phyloP scores from a whole-genome alignment of 148 eudicot genomes.

The Chenopodium formosanum region DNA sequence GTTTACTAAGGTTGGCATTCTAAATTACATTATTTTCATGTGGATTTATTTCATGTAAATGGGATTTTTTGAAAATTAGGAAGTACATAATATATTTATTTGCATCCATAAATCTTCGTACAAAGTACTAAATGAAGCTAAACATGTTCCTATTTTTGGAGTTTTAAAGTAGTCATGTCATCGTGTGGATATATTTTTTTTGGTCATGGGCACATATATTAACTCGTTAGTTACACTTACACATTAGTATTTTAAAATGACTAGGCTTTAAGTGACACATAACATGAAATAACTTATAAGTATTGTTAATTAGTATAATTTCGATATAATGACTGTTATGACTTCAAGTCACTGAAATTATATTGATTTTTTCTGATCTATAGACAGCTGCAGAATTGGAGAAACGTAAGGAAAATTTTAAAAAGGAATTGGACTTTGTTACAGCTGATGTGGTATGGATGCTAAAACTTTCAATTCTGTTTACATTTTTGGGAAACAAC shows the following conservation, averaged over 20 bases:
- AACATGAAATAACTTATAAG: background rate
- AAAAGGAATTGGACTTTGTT: constrained; percentile 87
- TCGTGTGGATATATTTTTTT: no score
- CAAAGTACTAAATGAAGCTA: background rate
- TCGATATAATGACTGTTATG: background rate
- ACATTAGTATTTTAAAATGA: background rate
- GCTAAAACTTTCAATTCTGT: background rate
- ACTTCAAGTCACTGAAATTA: background rate
- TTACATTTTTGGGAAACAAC: background rate
- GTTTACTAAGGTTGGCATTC: constrained; percentile 69
- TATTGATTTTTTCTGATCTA: constrained; percentile 4
- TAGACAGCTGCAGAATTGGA: constrained; percentile 86
- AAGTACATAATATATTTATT: no score
- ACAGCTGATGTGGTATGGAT: constrained; percentile 83
- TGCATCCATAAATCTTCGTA: background rate
- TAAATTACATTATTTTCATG: background rate
- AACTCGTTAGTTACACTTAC: no score
- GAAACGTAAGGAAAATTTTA: constrained; percentile 69
- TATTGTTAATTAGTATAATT: background rate
- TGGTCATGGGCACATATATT: no score
- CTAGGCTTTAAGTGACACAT: background rate
- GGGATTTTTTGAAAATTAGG: background rate
- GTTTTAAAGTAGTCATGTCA: no score
- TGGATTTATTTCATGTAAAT: background rate
- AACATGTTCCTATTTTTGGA: background rate